phyloP scores from a whole-genome alignment of 2,329 filamentous ascomycete species.

The Emydomyces testavorans region DNA sequence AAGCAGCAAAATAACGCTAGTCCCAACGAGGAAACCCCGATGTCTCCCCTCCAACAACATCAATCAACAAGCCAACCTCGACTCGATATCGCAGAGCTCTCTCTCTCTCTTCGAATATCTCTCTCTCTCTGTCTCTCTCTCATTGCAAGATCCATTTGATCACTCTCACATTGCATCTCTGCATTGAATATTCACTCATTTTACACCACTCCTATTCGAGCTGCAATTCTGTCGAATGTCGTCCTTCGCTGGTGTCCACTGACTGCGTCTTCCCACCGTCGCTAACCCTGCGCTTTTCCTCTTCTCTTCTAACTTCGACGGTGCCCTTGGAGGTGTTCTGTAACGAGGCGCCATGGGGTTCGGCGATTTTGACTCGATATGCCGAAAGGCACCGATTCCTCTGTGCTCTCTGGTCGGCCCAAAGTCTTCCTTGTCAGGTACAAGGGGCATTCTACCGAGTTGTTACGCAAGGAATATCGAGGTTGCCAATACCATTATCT shows the following conservation, averaged over 20 bases:
- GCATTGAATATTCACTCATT: neutral
- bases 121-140: too few species aligned
- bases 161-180: neutral
- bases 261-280: neutral
- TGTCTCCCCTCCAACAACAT: neutral
- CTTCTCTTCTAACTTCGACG: slow-evolving; percentile 1
- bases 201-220: too few species aligned
- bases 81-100: neutral
- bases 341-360: slow-evolving; percentile 58
- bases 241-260: too few species aligned
- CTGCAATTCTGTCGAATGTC: too few species aligned
- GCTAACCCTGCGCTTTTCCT: slow-evolving; percentile 12
- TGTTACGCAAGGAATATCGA: slow-evolving; percentile 95
- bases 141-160: too few species aligned
- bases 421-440: slow-evolving; percentile 47
- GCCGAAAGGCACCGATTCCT: slow-evolving; percentile 71
- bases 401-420: slow-evolving; percentile 77
- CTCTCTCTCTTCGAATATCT: neutral
- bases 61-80: neutral
- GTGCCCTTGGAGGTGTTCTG: slow-evolving; percentile 12
- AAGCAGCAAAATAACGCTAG: neutral
- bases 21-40: slow-evolving; percentile 6
- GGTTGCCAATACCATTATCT: slow-evolving; percentile 95
- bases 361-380: slow-evolving; percentile 80
- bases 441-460: slow-evolving; percentile 69